Base-by-base conservation (phyloP, 73 alveolate genomes). In the Paramecium tetraurelia region DNA sequence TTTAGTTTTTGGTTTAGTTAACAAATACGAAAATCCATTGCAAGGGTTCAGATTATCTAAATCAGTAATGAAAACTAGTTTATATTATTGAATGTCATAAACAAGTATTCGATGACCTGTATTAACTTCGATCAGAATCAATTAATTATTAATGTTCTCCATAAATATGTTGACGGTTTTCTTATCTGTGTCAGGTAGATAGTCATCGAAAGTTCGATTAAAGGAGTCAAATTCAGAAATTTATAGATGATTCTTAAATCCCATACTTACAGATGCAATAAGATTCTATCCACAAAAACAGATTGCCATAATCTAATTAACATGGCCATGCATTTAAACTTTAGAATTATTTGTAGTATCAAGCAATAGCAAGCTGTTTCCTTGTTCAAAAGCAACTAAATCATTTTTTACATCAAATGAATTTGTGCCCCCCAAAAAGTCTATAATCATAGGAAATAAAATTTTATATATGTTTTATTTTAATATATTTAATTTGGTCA, bases 351-450 rank as follows among this genome's bases (percentile, higher is more conserved):
- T 38, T 29, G 46, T 41, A 36, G 87, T 75, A 41, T 75, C 87
- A 10, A 75, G 18, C 38, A 48, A 38, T 10, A 75, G 40, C 4
- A 75, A 35, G 38, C 68, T 38, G 12, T 35, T 75, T 35, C 68
- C 63, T 75, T 75, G 38, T 75, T 75, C 87, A 75, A 75, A 75
- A 75, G 59, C 68, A 38, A 35, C 68, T 35, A 75, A 22, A 75
- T 75, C 87, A 36, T 75, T 41, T 41, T 75, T 35, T 29, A 75
- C 38, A 38, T 16, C 69, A 41, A 12, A 75, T 29, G 29, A 29
- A 20, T 75, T 36, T n/a, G 35, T 41, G 20, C 63, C 69, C 40
- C 68, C 87, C 29, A 75, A 24, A 41, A 38, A 75, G 38, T 75
- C 68, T 1, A 75, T 75, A 14, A 75, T 75, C 63, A 75, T 75